Percentiles rank a stretch among this genome's conserved stretches.
Evolutionary conservation across 2,329 filamentous ascomycete genomes (phyloP).

Genomic region (Periglandula ipomoeae): DNA sequence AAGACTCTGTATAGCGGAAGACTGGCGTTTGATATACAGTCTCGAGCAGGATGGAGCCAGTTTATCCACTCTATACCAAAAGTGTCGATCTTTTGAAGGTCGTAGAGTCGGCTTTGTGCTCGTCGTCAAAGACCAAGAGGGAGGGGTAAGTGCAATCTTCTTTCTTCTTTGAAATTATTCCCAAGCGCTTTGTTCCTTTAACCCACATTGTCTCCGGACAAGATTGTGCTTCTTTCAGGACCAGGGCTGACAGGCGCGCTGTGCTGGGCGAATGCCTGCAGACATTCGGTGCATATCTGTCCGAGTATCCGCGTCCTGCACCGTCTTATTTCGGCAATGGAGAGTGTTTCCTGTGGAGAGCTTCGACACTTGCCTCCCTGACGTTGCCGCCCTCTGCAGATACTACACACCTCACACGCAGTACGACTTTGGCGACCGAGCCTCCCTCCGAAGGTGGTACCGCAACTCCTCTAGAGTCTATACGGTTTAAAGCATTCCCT

Average conservation of each 20-base stretch:
- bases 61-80: conserved; percentile 75
- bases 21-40: conserved; percentile 81
- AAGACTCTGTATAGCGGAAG: conserved; percentile 75
- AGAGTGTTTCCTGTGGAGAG: conserved; percentile 72
- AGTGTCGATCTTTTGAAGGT: conserved; percentile 57
- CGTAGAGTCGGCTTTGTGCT: conserved; percentile 81
- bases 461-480: conserved; percentile 48
- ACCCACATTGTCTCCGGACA: not conserved
- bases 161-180: not conserved
- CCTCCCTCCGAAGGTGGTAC: conserved; percentile 10
- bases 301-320: conserved; percentile 72
- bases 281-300: conserved; percentile 90
- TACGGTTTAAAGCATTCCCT: conserved; percentile 94
- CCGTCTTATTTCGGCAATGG: conserved; percentile 90
- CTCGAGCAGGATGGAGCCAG: conserved; percentile 88
- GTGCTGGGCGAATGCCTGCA: conserved; percentile 17
- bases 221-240: not conserved
- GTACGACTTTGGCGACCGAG: conserved; percentile 24
- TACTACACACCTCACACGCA: conserved; percentile 37
- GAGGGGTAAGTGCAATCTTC: conserved; percentile 48
- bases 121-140: conserved; percentile 69
- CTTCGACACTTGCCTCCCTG: conserved; percentile 47
- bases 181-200: not conserved
- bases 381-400: conserved; percentile 43
- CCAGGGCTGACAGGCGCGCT: conserved; percentile 2